Evolutionary conservation across 2,329 filamentous ascomycete genomes (phyloP).

Genomic region (Alternaria arborescens): DNA sequence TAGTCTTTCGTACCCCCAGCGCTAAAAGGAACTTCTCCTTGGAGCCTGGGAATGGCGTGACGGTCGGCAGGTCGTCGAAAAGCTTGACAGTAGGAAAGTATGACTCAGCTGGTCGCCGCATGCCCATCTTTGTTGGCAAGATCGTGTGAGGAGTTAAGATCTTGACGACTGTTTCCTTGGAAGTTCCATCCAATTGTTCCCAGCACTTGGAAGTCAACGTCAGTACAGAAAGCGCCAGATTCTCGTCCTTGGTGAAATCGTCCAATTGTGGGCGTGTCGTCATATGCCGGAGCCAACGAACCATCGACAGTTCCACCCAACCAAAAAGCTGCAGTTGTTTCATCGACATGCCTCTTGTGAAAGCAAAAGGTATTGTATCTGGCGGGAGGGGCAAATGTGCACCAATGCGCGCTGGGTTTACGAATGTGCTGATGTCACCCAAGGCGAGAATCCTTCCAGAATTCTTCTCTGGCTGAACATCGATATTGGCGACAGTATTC

Average conservation of each 20-base stretch:
- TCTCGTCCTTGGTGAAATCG: conserved; percentile 72
- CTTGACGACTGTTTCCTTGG: conserved; percentile 71
- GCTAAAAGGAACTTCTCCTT: conserved; percentile 89
- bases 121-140: conserved; percentile 89
- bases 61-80: conserved; percentile 89
- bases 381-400: conserved; percentile 81
- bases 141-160: conserved; percentile 74
- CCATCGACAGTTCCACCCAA: conserved; percentile 84
- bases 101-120: conserved; percentile 83
- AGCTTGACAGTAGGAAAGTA: conserved; percentile 95
- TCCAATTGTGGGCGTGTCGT: conserved; percentile 66
- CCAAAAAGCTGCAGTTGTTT: conserved; percentile 80
- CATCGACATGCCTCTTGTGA: conserved; percentile 74
- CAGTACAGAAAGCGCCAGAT: conserved; percentile 80
- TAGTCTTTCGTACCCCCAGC: conserved; percentile 91
- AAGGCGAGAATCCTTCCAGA: conserved; percentile 79
- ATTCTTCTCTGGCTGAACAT: conserved; percentile 59
- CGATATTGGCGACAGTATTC: conserved; percentile 76
- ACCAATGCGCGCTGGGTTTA: conserved; percentile 81
- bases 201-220: conserved; percentile 86
- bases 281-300: conserved; percentile 85
- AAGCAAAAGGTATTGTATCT: conserved; percentile 83
- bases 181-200: conserved; percentile 75
- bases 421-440: conserved; percentile 75
- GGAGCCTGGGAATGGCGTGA: conserved; percentile 74